Evolutionary conservation across 2,329 filamentous ascomycete species (phyloP).

Genomic region (Blastomyces parvus): DNA sequence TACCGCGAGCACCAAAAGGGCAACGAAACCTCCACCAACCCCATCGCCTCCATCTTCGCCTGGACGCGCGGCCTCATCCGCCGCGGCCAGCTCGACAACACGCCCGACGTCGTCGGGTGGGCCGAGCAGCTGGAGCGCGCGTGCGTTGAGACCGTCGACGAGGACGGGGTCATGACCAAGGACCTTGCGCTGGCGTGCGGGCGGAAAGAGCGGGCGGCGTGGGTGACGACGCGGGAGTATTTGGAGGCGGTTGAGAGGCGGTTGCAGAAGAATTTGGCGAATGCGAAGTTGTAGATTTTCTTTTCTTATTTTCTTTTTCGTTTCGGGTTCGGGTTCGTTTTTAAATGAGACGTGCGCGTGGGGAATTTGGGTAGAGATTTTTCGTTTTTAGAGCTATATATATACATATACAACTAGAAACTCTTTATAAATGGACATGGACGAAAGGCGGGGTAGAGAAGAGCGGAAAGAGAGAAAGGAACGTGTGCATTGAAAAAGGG

Average conservation of each 20-base stretch:
- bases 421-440: no score
- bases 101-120: slow-evolving; percentile 84
- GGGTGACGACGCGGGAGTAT: slow-evolving; percentile 89
- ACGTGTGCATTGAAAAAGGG: no score
- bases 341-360: no score
- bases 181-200: slow-evolving; percentile 92
- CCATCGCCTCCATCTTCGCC: slow-evolving; percentile 96
- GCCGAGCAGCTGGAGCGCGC: slow-evolving; percentile 87
- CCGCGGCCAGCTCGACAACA: slow-evolving; percentile 84
- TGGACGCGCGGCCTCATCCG: slow-evolving; percentile 94
- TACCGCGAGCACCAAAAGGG: slow-evolving; percentile 99
- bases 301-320: no score
- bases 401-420: no score
- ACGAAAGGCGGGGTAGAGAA: no score
- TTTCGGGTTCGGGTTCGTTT: no score
- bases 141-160: slow-evolving; percentile 86
- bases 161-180: slow-evolving; percentile 98
- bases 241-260: slow-evolving; percentile 83
- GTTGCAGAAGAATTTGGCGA: slow-evolving; percentile 62
- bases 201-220: slow-evolving; percentile 71
- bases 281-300: slow-evolving; percentile 10
- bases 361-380: no score
- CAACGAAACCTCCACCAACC: slow-evolving; percentile 93
- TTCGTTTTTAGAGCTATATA: no score
- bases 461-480: no score